Base-by-base conservation (phyloP, 1,139 yeast genomes). In the Hemisphaericaspora xylofermentans region DNA sequence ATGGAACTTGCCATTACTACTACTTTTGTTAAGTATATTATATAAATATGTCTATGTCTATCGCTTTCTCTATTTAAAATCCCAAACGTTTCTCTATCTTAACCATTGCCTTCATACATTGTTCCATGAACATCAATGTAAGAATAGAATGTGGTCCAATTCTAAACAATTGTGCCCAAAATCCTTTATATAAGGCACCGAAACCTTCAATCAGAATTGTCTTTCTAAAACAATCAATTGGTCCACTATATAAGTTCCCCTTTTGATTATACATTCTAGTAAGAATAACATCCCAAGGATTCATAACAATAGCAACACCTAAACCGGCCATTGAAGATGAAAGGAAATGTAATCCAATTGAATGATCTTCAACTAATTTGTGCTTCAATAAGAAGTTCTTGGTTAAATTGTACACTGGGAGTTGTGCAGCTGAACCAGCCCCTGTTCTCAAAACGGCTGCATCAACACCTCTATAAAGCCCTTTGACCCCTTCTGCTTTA, bases 381-480 rank as follows among this genome's bases (percentile, higher is more conserved):
- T 74, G 64, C 18, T 65, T 58, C 31, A 78, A 56, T 39, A 84
- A 61, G 50, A 78, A 71, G 48, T 74, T 66, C 63, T 93, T 93
- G 40, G 91, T 80, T 50, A 78, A 78, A 62, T 84, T 86, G 66
- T 93, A 93, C 38, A 89, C 80, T n/a, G 98, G 98, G 53, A 93
- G 71, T 68, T 93, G 98, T 24, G 89, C 97, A 28, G 96, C 78
- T 9, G 98, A 91, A 2, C 98, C 98, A 38, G 93, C 87, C 55
- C 97, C 96, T 1, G 98, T 93, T 63, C 98, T 78, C 48, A 93
- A 67, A 35, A 89, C 78, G 1, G 98, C 98, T 3, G 98, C 96
- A 60, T 88, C 96, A 3, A 89, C 88, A 48, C 98, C 98, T 48
- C 95, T 74, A 64, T 82, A 91, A 46, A 87, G 70, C 2, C 97